These are phyloP conservation scores for Yamadazyma ubonensis DNA, from an alignment of 805 yeast species.

Conservation along the genomic window DNA sequence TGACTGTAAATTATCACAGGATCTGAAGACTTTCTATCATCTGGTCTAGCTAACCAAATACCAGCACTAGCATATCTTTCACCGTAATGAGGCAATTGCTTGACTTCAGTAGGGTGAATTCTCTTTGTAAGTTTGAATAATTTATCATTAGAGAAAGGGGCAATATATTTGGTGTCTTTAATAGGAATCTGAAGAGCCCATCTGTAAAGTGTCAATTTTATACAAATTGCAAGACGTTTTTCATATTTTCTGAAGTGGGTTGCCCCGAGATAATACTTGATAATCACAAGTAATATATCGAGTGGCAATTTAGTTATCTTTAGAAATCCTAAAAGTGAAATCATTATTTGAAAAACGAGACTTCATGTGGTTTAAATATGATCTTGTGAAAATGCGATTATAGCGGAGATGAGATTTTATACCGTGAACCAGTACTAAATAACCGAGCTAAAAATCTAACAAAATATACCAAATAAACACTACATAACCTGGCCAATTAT, in stretches of 20 bases:
- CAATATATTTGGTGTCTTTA: conserved; percentile 9
- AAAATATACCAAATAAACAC: too few species aligned
- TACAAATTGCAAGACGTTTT: conserved; percentile 13
- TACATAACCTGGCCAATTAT: too few species aligned
- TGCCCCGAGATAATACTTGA: conserved; percentile 13
- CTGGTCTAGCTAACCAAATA: conserved; percentile 34
- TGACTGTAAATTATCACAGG: conserved; percentile 35
- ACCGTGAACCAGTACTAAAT: too few species aligned
- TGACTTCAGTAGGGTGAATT: neutral
- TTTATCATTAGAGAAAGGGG: conserved; percentile 5
- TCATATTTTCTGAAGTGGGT: conserved; percentile 13
- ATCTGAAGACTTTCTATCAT: conserved; percentile 22
- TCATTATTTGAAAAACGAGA: conserved; percentile 2
- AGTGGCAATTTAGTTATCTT: conserved; percentile 11
- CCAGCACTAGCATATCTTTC: conserved; percentile 26
- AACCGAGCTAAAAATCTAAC: too few species aligned
- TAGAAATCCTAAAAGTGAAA: conserved; percentile 3
- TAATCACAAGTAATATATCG: conserved; percentile 1
- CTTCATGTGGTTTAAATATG: neutral
- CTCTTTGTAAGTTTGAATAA: conserved; percentile 10
- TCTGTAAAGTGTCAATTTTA: conserved; percentile 16
- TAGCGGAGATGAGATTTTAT: neutral
- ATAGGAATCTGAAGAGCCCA: conserved; percentile 11
- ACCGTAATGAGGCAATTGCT: conserved; percentile 31
- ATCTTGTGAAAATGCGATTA: conserved; percentile 3